Conservation (phyloP, 768 basidiomycete species). For the Podaxis pistillaris region DNA sequence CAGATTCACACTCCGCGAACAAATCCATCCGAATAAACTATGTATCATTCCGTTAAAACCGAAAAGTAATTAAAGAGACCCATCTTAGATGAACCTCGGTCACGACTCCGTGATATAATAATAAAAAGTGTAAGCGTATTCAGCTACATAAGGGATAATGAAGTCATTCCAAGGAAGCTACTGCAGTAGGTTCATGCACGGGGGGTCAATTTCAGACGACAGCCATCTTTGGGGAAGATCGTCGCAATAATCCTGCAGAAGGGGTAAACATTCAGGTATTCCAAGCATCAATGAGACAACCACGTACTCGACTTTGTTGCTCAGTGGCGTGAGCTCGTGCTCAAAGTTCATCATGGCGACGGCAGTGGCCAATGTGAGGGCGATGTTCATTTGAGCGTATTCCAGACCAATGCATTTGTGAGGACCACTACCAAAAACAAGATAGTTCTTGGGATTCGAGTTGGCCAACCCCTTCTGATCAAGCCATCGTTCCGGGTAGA, state of each 20-base stretch:
- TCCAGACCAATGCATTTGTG: slow-evolving; percentile 92
- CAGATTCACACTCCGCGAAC: neutral
- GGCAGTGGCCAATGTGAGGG: slow-evolving; percentile 81
- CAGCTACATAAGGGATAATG: neutral
- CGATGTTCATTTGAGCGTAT: slow-evolving; percentile 92
- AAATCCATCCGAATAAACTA: neutral
- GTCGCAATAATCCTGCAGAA: slow-evolving; percentile 84
- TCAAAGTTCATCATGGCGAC: slow-evolving; percentile 80
- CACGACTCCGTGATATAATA: slow-evolving; percentile 3
- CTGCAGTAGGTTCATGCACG: slow-evolving; percentile 28
- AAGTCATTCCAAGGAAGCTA: neutral
- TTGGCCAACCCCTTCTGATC: slow-evolving; percentile 78
- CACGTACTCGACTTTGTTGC: slow-evolving; percentile 79
- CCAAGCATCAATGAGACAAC: neutral
- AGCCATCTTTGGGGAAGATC: slow-evolving; percentile 93
- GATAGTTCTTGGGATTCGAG: slow-evolving; percentile 88
- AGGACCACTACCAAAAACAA: slow-evolving; percentile 93
- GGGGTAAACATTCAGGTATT: neutral
- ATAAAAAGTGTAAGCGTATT: neutral
- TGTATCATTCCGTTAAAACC: neutral
- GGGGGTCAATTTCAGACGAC: slow-evolving; percentile 74
- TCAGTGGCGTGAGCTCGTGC: slow-evolving; percentile 78
- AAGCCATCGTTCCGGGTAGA: slow-evolving; percentile 92
- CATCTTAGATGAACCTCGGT: neutral
- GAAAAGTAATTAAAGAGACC: slow-evolving; percentile 4